Base-by-base conservation (phyloP, 208 protist species). In the Leishmania mexicana region DNA sequence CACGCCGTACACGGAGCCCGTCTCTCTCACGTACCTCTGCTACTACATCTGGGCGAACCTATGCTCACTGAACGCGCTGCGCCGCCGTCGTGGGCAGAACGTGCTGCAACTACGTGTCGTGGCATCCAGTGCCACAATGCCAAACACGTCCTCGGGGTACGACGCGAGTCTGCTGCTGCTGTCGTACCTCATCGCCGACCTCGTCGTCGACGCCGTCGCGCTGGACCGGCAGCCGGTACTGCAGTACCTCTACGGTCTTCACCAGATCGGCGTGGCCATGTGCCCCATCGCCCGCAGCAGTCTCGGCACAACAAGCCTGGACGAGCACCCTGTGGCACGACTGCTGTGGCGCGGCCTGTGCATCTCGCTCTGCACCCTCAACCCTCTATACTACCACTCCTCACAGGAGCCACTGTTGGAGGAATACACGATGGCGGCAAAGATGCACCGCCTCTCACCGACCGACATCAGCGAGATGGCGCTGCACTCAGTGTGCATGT, bases 41-140 rank as follows among this genome's bases (percentile, higher is more conserved):
- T 99, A 99, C 89, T 99, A 99, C 89, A 91, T 99, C 42, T 99
- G 98, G 91, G 98, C 99, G 24, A 99, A 99, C 89, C 79, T 99
- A 13, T 87, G 88, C 77, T 92, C 94, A 2, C 95, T 99, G 19
- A 99, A 99, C 87, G 85, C 94, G 38, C 94, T 99, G 60, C 92
- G 99, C 71, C 82, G 85, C 0, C 85, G 89, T 0, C 89, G 92
- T 35, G 94, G 96, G 47, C 81, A 98, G 42, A 99, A 98, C 82
- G 96, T 92, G 21, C 98, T 99, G 74, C 84, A 93, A 64, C 92
- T 99, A 19, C 96, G 99, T 57, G 76, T 83, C 28, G 54, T 84
- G 64, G 80, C 80, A 42, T 92, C 99, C 74, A 92, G 91, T 31
- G 90, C 89, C 40, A 79, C 81, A 31, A 80, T 94, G 38, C 57